Conservation (phyloP, 805 yeast species). For the Yarrowia phangngaensis region DNA sequence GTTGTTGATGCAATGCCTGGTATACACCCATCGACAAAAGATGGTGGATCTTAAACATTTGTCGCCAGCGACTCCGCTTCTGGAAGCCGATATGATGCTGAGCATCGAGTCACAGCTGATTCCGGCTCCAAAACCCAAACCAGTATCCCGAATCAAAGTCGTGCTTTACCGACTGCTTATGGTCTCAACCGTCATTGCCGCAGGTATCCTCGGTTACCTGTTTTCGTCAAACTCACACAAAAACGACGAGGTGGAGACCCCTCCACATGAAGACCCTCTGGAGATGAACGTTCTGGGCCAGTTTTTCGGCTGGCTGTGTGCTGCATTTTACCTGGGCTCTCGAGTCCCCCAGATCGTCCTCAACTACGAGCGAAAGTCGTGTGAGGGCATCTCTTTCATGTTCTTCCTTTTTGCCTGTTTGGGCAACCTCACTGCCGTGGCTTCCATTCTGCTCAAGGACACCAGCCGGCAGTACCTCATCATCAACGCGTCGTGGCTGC, state of each 20-base stretch:
- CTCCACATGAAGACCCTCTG: conserved; percentile 40
- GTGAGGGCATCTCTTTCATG: conserved; percentile 92
- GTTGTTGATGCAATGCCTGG: conserved; percentile 74
- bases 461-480: conserved; percentile 63
- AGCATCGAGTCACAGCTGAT: no score
- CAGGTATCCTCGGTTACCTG: conserved; percentile 89
- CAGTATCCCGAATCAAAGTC: conserved; percentile 29
- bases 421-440: conserved; percentile 87
- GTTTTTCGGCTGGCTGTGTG: conserved; percentile 67
- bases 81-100: conserved; percentile 52
- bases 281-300: conserved; percentile 78
- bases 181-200: conserved; percentile 61
- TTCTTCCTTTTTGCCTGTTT: conserved; percentile 92
- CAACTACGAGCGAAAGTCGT: conserved; percentile 80
- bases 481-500: conserved; percentile 87
- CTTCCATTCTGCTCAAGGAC: conserved; percentile 75
- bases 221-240: conserved; percentile 54
- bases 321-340: conserved; percentile 62
- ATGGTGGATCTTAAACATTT: conserved; percentile 70
- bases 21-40: conserved; percentile 61
- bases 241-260: conserved; percentile 40
- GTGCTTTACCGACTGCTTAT: conserved; percentile 43
- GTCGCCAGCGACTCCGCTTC: conserved; percentile 84
- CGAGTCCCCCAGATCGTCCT: conserved; percentile 87
- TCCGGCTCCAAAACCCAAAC: conserved; percentile 20